Evolutionary conservation across 345 rosid species (phyloP).

Genomic region (Excoecaria agallocha): DNA sequence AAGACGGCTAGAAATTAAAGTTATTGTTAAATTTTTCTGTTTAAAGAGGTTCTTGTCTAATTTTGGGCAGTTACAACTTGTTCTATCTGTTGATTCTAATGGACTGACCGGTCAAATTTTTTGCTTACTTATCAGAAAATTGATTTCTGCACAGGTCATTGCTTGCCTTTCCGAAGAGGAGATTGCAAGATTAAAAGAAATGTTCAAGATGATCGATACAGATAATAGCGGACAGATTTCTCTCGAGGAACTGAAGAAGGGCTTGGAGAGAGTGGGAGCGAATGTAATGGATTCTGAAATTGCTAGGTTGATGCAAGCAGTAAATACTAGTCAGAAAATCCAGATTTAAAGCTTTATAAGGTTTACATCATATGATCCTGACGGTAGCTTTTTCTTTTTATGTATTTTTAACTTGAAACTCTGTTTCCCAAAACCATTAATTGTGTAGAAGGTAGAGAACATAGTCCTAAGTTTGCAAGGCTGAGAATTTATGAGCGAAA

Average conservation of each 20-base stretch:
- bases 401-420: not conserved
- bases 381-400: not conserved
- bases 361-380: not conserved
- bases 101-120: not conserved
- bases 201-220: constrained; percentile 92
- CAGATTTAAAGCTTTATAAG: not conserved
- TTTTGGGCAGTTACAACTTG: not conserved
- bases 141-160: constrained; percentile 53
- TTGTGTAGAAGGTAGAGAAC: not conserved
- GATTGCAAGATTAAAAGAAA: constrained; percentile 82
- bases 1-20: not conserved
- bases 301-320: constrained; percentile 73
- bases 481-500: not conserved
- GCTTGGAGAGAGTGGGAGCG: constrained; percentile 81
- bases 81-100: not conserved
- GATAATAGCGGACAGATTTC: constrained; percentile 86
- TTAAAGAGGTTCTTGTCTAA: not conserved
- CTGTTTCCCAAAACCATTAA: not conserved
- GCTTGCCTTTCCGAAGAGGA: constrained; percentile 88
- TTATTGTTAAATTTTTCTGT: not conserved
- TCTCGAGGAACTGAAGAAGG: constrained; percentile 79
- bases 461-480: not conserved
- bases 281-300: constrained; percentile 72
- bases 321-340: constrained; percentile 30
- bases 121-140: constrained; percentile 2